These are phyloP conservation scores for Fusarium nisikadoi DNA, from an alignment of 2,329 filamentous ascomycete species.

Conservation along the genomic window DNA sequence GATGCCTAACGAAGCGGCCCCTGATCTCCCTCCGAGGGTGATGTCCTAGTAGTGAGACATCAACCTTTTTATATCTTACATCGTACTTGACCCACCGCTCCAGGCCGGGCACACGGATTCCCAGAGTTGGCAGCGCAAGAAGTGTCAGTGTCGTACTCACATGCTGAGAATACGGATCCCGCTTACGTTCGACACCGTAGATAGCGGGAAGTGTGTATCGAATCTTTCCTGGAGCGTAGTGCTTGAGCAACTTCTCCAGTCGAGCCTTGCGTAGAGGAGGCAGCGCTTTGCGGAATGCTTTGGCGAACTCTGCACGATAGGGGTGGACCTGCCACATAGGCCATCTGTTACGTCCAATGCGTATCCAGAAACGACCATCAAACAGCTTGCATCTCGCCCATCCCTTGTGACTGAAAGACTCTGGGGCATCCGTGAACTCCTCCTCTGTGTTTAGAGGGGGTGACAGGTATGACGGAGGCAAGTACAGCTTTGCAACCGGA, in stretches of 20 bases:
- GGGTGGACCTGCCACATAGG: slow-evolving; percentile 58
- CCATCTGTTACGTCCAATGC: slow-evolving; percentile 56
- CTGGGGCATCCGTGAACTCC: slow-evolving; percentile 6
- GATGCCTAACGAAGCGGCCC: not conserved
- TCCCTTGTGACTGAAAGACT: slow-evolving; percentile 44
- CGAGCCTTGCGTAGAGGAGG: slow-evolving; percentile 43
- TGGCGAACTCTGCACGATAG: slow-evolving; percentile 56
- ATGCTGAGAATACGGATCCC: slow-evolving; percentile 42
- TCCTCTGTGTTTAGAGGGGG: slow-evolving; percentile 12
- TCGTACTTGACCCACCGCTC: slow-evolving; percentile 62
- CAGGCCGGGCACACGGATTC: slow-evolving; percentile 58
- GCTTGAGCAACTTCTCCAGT: slow-evolving; percentile 58
- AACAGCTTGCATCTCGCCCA: slow-evolving; percentile 56
- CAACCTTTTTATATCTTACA: slow-evolving; percentile 62
- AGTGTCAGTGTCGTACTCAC: slow-evolving; percentile 51
- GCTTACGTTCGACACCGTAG: slow-evolving; percentile 56
- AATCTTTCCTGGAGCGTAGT: slow-evolving; percentile 64
- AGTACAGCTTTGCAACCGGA: slow-evolving; percentile 42
- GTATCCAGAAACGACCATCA: slow-evolving; percentile 73
- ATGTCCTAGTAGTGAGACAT: slow-evolving; percentile 52
- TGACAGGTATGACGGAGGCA: slow-evolving; percentile 32
- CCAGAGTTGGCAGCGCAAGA: slow-evolving; percentile 65
- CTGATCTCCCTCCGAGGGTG: slow-evolving; percentile 26
- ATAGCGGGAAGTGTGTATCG: slow-evolving; percentile 66
- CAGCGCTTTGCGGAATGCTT: slow-evolving; percentile 60